Evolutionary conservation across 345 rosid genomes (phyloP), one percentile per base, ranked within the genome.

Genomic region (Trapa bicornis): DNA sequence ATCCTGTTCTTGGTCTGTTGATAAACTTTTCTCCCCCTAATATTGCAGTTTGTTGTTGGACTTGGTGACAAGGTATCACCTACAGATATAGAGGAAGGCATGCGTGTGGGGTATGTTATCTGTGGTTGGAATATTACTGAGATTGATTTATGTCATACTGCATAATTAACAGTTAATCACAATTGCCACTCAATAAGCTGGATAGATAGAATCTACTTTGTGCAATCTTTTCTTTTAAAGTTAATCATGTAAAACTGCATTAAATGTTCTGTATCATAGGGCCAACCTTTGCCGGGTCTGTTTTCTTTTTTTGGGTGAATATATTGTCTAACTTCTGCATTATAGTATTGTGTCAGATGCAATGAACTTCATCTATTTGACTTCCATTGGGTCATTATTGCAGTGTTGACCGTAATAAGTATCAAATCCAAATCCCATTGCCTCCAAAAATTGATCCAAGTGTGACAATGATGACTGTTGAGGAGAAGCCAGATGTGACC

Each of bases 381-480:
- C 69, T n/a, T 39, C 68, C 53, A 42, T 50, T 29, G 65, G 50
- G 68, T 65, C 9, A 39, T 50, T 7, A 50, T 76, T 81, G 72
- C 83, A 93, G 98, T 71, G 98, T 93, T 32, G 98, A 93, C 77
- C 84, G 97, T 15, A 90, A 90, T 71, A 93, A 93, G 70, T 93
- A 93, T 79, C 99, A 94, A 80, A 94, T 94, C 65, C 99, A 94
- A 76, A 94, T 94, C 63, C 97, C 99, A 12, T 74, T 94, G 80
- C 99, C 99, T 70, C 99, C 97, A 5, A 94, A 94, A 74, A 94
- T 94, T 68, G 99, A 94, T 81, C 99, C 99, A 60, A 94, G 99
- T 73, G 99, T 94, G 65, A 94, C 99, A 56, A 94, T 94, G 99
- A 93, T 93, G 98, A 93, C 96, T 0, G 98, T 90, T 3, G 98